Evolutionary conservation across 768 basidiomycete genomes (phyloP).

Genomic region (Suillus variegatus): DNA sequence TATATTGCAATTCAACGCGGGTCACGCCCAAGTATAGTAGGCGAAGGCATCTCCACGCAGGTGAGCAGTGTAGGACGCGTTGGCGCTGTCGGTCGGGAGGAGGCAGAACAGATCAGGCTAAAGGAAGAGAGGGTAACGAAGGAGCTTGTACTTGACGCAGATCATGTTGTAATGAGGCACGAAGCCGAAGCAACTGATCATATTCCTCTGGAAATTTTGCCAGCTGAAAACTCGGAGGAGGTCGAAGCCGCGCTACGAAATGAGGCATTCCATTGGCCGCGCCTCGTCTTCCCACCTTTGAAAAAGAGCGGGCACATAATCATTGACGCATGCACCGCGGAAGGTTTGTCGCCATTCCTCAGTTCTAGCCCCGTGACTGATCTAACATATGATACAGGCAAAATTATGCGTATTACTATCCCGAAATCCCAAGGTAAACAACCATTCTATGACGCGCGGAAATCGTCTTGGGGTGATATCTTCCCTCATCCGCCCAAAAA

Average conservation of each 20-base stretch:
- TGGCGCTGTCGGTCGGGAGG: constrained; percentile 32
- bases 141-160: constrained; percentile 27
- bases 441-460: constrained; percentile 91
- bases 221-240: constrained; percentile 24
- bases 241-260: constrained; percentile 58
- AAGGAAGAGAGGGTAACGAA: constrained; percentile 19
- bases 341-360: constrained; percentile 50
- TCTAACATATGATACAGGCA: constrained; percentile 50
- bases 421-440: constrained; percentile 97
- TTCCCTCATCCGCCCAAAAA: constrained; percentile 92
- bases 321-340: constrained; percentile 81
- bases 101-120: constrained; percentile 25
- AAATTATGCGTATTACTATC: constrained; percentile 89
- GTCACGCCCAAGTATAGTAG: constrained; percentile 48
- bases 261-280: constrained; percentile 88
- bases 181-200: constrained; percentile 1
- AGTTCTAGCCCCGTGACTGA: constrained; percentile 6
- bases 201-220: constrained; percentile 13
- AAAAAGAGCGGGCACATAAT: constrained; percentile 92
- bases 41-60: constrained; percentile 3
- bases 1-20: constrained; percentile 90
- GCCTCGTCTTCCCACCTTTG: constrained; percentile 89
- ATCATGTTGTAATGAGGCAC: constrained; percentile 7
- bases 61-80: constrained; percentile 24
- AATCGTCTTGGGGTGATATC: constrained; percentile 91